Percentiles rank a stretch among this genome's conserved stretches.
phyloP scores from a whole-genome alignment of 371 early-diverging fungal genomes.

The Saksenaea oblongispora region DNA sequence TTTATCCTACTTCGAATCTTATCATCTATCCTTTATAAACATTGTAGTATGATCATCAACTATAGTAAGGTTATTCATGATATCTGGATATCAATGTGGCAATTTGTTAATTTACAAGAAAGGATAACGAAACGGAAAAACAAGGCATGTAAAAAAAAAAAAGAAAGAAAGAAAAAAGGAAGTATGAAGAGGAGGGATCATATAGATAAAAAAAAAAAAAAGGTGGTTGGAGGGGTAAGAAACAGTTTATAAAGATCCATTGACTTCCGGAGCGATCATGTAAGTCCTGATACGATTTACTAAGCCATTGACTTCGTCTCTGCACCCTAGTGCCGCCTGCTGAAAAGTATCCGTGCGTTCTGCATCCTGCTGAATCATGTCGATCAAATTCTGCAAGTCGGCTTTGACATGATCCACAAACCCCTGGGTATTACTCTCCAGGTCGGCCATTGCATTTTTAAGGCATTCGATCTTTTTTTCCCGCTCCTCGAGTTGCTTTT shows the following conservation, averaged over 20 bases:
- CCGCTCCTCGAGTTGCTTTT: constrained; percentile 20
- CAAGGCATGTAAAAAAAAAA: too few relatives aligned
- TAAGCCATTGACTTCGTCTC: constrained; percentile 27
- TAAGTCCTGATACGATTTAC: constrained; percentile 23
- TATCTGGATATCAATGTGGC: too few relatives aligned
- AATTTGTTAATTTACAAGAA: too few relatives aligned
- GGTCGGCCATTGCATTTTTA: constrained; percentile 1
- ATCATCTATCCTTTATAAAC: too few relatives aligned
- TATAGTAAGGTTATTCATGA: too few relatives aligned
- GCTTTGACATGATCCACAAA: constrained; percentile 13
- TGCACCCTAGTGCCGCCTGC: constrained; percentile 20
- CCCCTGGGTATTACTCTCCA: constrained; percentile 4
- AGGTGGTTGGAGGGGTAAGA: background rate
- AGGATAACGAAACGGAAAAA: too few relatives aligned
- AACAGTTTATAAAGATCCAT: background rate
- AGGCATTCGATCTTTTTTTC: background rate
- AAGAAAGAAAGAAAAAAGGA: too few relatives aligned
- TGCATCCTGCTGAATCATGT: background rate
- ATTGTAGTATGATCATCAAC: too few relatives aligned
- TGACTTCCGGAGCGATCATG: background rate
- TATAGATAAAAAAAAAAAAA: background rate
- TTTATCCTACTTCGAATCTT: too few relatives aligned
- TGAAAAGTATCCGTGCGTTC: constrained; percentile 9
- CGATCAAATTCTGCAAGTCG: constrained; percentile 14
- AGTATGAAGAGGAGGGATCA: too few relatives aligned